Percentiles rank a stretch among this genome's conserved stretches.
phyloP scores from a whole-genome alignment of 192 early-diverging fungal genomes.

The Gaertneriomyces semiglobifer region DNA sequence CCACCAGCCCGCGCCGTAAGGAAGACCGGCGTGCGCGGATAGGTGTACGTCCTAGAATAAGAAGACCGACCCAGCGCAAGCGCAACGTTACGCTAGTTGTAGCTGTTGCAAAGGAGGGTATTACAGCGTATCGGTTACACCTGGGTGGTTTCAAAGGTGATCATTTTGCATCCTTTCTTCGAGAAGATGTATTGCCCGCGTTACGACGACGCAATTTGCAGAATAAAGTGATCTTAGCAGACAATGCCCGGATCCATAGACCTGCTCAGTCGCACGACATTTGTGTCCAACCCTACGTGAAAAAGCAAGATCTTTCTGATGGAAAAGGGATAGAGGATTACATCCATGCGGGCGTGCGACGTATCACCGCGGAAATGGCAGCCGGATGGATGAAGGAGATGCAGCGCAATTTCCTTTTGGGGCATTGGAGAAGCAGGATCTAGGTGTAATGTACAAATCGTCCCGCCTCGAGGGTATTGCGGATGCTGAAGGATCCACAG shows the following conservation, averaged over 20 bases:
- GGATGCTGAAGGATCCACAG: too few relatives aligned
- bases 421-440: too few relatives aligned
- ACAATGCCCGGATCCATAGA: conserved; percentile 1
- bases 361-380: neutral
- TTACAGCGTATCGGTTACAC: neutral
- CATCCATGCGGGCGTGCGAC: neutral
- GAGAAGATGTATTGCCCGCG: neutral
- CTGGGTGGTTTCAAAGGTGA: conserved; percentile 7
- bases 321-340: too few relatives aligned
- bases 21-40: neutral
- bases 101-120: neutral
- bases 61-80: neutral
- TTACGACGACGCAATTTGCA: neutral
- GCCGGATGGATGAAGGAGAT: neutral
- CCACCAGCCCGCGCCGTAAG: too few relatives aligned
- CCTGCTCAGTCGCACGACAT: neutral
- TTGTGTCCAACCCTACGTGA: neutral
- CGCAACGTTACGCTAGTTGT: conserved; percentile 7
- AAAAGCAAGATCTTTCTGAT: conserved; percentile 2
- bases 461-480: too few relatives aligned
- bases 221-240: neutral
- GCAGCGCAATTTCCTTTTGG: neutral
- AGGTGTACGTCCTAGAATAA: neutral
- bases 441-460: too few relatives aligned
- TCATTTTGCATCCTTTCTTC: neutral